These are phyloP conservation scores for Rosa lucieae DNA, from an alignment of 306 rosid species.

Conservation along the genomic window DNA sequence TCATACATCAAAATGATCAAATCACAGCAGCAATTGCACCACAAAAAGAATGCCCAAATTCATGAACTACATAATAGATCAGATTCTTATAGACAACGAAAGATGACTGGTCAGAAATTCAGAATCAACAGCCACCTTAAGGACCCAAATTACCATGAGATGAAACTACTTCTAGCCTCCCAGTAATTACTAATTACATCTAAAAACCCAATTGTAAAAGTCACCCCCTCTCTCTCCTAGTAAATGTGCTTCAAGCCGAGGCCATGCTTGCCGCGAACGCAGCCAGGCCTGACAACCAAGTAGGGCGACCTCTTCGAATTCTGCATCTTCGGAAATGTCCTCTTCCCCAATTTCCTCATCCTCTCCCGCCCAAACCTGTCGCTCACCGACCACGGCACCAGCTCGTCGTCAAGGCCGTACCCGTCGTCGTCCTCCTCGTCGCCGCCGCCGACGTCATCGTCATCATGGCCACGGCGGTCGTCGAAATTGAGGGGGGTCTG, in stretches of 20 bases:
- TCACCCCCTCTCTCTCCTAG: slow-evolving; percentile 22
- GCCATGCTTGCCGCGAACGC: slow-evolving; percentile 90
- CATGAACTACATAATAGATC: neutral
- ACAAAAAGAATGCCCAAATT: neutral
- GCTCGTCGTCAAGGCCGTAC: slow-evolving; percentile 73
- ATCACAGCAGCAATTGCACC: too few relatives aligned
- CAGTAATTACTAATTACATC: neutral
- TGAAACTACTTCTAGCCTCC: neutral
- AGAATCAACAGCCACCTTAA: neutral
- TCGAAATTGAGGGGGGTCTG: neutral
- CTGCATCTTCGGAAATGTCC: slow-evolving; percentile 62
- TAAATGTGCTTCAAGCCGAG: slow-evolving; percentile 70
- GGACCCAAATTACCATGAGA: neutral
- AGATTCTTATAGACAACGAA: neutral
- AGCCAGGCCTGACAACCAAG: slow-evolving; percentile 66
- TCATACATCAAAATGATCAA: neutral
- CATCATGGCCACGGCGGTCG: neutral
- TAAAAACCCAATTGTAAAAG: neutral
- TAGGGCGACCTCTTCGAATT: slow-evolving; percentile 57
- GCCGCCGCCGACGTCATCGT: neutral
- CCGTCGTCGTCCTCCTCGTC: slow-evolving; percentile 28
- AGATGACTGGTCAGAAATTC: neutral
- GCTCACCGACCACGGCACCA: slow-evolving; percentile 79
- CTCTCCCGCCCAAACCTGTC: slow-evolving; percentile 65
- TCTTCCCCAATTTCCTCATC: slow-evolving; percentile 92